Conservation (phyloP, 2,329 filamentous ascomycete species). For the Conoideocrella luteorostrata region DNA sequence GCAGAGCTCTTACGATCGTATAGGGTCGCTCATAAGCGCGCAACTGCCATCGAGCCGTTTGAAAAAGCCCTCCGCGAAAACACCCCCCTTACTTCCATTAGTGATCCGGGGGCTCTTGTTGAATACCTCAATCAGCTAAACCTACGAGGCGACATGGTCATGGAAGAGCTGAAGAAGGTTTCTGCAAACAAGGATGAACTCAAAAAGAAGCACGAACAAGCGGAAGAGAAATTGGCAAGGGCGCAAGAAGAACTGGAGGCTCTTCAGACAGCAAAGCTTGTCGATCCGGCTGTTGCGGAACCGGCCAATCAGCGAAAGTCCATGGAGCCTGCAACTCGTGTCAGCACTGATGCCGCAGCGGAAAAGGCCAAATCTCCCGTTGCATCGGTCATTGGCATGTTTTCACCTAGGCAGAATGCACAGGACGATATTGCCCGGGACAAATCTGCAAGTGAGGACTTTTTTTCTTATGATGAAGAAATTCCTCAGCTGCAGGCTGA, state of each 20-base stretch:
- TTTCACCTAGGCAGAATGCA: slow-evolving; percentile 41
- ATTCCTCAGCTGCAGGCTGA: slow-evolving; percentile 74
- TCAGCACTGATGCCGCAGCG: slow-evolving; percentile 10
- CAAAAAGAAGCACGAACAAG: slow-evolving; percentile 68
- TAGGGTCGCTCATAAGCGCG: slow-evolving; percentile 79
- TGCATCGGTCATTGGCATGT: slow-evolving; percentile 41
- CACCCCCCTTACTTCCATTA: slow-evolving; percentile 83
- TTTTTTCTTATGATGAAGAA: slow-evolving; percentile 91
- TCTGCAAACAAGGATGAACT: slow-evolving; percentile 73
- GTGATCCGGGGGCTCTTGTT: slow-evolving; percentile 73
- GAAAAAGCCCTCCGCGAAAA: slow-evolving; percentile 87
- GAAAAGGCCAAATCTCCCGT: slow-evolving; percentile 38
- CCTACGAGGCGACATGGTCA: slow-evolving; percentile 82
- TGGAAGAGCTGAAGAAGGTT: slow-evolving; percentile 86
- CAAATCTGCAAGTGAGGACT: slow-evolving; percentile 51
- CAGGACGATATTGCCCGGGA: slow-evolving; percentile 22
- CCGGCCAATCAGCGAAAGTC: slow-evolving; percentile 27
- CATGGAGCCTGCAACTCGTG: slow-evolving; percentile 9
- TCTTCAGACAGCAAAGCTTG: slow-evolving; percentile 29
- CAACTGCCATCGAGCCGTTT: slow-evolving; percentile 85
- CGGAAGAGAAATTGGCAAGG: slow-evolving; percentile 55
- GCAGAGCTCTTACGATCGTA: slow-evolving; percentile 86
- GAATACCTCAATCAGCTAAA: slow-evolving; percentile 88
- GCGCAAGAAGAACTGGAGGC: slow-evolving; percentile 58
- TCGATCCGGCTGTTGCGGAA: slow-evolving; percentile 20